A percentile compares a stretch with the other conserved stretches of the same genome.
These are phyloP conservation scores for Metschnikowia kunwiensis DNA, from an alignment of 805 yeast species.

Conservation along the genomic window DNA sequence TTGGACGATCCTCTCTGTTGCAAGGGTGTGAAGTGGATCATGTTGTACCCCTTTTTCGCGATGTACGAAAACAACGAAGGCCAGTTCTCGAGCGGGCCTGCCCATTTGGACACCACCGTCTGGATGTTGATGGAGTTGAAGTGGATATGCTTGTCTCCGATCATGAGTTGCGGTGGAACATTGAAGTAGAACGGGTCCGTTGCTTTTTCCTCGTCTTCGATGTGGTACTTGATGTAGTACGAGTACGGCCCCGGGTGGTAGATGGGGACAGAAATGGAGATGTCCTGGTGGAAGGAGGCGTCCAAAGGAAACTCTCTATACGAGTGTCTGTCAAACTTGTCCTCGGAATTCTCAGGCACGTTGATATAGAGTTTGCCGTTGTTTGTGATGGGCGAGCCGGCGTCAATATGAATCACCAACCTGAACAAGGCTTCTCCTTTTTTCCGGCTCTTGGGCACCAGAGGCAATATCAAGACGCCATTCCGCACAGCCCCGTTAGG, in stretches of 20 bases:
- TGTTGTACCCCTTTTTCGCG: conserved; percentile 78
- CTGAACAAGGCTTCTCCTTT: conserved; percentile 43
- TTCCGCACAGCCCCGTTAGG: conserved; percentile 31
- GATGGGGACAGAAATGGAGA: conserved; percentile 57
- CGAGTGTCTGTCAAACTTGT: conserved; percentile 52
- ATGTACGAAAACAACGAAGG: conserved; percentile 58
- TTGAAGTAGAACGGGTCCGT: conserved; percentile 69
- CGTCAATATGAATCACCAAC: conserved; percentile 63
- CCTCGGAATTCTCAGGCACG: conserved; percentile 47
- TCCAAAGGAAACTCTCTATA: conserved; percentile 51
- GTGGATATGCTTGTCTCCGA: conserved; percentile 56
- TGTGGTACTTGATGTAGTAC: conserved; percentile 62
- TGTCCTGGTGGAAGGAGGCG: conserved; percentile 63
- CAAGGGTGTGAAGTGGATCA: conserved; percentile 94
- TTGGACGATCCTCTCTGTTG: conserved; percentile 86
- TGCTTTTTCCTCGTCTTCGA: conserved; percentile 26
- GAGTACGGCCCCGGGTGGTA: conserved; percentile 76
- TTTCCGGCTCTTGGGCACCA: conserved; percentile 31
- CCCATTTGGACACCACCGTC: conserved; percentile 87
- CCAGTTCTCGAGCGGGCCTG: conserved; percentile 73
- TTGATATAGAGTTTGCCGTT: conserved; percentile 74
- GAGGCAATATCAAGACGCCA: conserved; percentile 53
- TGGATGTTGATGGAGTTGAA: conserved; percentile 79
- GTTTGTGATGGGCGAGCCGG: conserved; percentile 70
- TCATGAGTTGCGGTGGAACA: conserved; percentile 71